Conservation (phyloP, 129 eudicot genomes). For the Apium graveolens region DNA sequence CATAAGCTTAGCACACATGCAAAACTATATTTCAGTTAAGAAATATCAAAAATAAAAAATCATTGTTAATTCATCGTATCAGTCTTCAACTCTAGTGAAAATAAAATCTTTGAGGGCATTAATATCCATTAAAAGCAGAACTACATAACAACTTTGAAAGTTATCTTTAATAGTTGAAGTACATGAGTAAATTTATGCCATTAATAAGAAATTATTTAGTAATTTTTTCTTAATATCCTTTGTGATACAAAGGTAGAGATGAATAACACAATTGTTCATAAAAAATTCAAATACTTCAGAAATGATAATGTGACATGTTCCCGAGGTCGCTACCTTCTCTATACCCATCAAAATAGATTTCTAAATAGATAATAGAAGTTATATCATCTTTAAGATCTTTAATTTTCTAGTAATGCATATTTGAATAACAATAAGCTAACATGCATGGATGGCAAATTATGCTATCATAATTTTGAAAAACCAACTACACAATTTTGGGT, state of each 20-base stretch:
- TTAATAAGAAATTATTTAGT: background rate
- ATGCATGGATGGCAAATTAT: background rate
- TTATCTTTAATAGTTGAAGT: no score
- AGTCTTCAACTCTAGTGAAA: background rate
- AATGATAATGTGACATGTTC: background rate
- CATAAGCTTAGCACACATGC: background rate
- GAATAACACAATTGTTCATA: background rate
- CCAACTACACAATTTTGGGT: background rate
- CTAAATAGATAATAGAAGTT: no score
- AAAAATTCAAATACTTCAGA: no score
- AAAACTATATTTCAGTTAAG: background rate
- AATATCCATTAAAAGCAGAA: background rate
- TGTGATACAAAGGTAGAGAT: no score
- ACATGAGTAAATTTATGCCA: background rate
- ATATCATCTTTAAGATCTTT: background rate
- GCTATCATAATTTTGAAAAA: no score
- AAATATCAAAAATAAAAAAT: background rate
- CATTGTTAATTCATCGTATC: no score
- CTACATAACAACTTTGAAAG: background rate
- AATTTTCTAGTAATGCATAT: background rate
- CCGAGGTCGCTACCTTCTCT: background rate
- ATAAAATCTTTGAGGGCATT: background rate
- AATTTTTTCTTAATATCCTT: background rate
- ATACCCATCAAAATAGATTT: background rate
- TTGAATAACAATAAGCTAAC: background rate